phyloP scores from a whole-genome alignment of 106 monocot genomes.

The Dendrobium nobile region DNA sequence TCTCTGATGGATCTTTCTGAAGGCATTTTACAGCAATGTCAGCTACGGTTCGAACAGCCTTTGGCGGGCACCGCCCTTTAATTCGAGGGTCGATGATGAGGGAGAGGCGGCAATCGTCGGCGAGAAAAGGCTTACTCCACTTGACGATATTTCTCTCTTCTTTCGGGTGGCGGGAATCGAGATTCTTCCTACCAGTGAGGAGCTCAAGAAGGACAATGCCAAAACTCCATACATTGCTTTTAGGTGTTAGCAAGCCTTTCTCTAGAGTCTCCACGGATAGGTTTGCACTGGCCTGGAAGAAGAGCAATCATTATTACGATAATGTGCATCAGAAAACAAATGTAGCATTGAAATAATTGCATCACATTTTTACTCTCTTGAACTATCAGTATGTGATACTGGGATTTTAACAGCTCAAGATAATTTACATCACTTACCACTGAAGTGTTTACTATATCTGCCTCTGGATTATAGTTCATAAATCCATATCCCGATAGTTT shows the following conservation, averaged over 20 bases:
- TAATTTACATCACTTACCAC: conserved; percentile 31
- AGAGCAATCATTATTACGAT: not conserved
- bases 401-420: conserved; percentile 7
- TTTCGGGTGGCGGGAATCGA: conserved; percentile 32
- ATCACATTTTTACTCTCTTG: not conserved
- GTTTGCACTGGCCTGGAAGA: conserved; percentile 40
- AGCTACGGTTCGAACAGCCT: conserved; percentile 37
- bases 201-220: conserved; percentile 53
- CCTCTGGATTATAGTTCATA: conserved; percentile 40
- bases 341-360: not conserved
- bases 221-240: conserved; percentile 56
- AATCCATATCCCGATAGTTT: conserved; percentile 81
- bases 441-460: conserved; percentile 45
- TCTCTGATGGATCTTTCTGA: conserved; percentile 36
- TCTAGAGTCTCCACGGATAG: conserved; percentile 67
- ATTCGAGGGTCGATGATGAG: conserved; percentile 50
- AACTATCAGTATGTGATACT: no score
- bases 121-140: conserved; percentile 47
- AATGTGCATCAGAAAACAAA: not conserved
- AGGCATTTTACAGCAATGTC: conserved; percentile 46
- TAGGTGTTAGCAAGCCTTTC: conserved; percentile 64
- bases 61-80: conserved; percentile 34
- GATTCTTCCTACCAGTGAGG: conserved; percentile 42
- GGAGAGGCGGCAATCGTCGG: conserved; percentile 40
- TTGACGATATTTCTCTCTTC: conserved; percentile 51